Base-by-base conservation (phyloP, 208 protist genomes). In the Porcisia deanei region DNA sequence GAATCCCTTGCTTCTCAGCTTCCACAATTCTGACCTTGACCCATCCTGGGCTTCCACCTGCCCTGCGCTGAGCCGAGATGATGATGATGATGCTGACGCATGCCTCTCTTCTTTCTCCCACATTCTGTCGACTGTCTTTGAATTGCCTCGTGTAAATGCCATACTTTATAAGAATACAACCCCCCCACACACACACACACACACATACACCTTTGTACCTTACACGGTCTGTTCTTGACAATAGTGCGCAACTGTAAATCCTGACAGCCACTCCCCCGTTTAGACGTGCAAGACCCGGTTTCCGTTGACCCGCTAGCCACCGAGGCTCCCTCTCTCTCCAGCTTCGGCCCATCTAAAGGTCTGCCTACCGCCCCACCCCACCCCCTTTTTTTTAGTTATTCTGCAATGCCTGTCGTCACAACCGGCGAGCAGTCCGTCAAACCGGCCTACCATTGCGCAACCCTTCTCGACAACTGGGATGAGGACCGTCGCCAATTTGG, bases 391-490 rank as follows among this genome's bases (percentile, higher is more conserved):
- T 88, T 22, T 69, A 88, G 12, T 34, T 58, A 10, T 8, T 63
- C 63, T 47, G 41, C 61, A 41, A 76, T 60, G 66, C 18, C 81
- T 71, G 77, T 43, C 82, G 74, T 4, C 78, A 72, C 64, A 76
- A 58, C 61, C 49, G 71, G 72, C 37, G 80, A 70, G 70, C 55
- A 83, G 67, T 69, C 54, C 71, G 90, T 93, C 37, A 90, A 93
- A 76, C 89, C 85, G 8, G 85, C 86, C 72, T 97, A 97, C 78
- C 92, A 97, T 79, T 94, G 89, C 74, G 86, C 89, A 30, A 94
- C 91, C 9, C 82, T 97, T 22, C 82, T 96, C 6, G 89, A 87
- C 55, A 95, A 96, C 85, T 97, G 94, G 92, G 80, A 93, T 52
- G 94, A 97, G 80, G 94, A 97, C 71, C 85, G 94, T 39, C 78